Conservation (phyloP, 2,329 filamentous ascomycete genomes). For the Seiridium cupressi region DNA sequence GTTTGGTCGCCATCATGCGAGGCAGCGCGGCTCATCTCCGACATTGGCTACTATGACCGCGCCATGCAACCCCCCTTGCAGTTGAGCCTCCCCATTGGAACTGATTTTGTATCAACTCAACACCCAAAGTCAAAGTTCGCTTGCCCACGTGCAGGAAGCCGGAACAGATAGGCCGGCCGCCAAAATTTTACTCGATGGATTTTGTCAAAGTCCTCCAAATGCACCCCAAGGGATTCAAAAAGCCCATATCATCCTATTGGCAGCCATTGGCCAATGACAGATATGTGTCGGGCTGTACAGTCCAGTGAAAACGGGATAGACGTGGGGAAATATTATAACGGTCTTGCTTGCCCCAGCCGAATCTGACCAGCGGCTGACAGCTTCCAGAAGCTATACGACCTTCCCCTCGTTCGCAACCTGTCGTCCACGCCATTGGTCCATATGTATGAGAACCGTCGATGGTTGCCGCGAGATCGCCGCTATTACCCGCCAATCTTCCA, state of each 20-base stretch:
- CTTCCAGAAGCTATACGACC: background rate
- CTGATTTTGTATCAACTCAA: too few relatives aligned
- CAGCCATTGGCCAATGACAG: background rate
- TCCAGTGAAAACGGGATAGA: background rate
- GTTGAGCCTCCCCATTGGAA: background rate
- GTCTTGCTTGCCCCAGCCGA: background rate
- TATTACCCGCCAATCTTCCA: background rate
- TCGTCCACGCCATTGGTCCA: too few relatives aligned
- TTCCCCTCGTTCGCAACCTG: too few relatives aligned
- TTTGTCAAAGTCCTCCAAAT: too few relatives aligned
- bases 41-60: background rate
- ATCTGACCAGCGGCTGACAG: background rate
- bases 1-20: background rate
- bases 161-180: too few relatives aligned
- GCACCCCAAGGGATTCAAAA: too few relatives aligned
- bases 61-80: background rate
- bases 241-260: background rate
- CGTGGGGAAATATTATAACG: background rate
- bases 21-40: background rate
- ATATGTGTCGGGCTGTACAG: background rate
- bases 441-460: background rate
- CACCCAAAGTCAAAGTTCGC: too few relatives aligned
- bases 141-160: too few relatives aligned
- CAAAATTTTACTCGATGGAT: too few relatives aligned
- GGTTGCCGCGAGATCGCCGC: background rate